Conservation (phyloP, 352 stramenopile genomes). For the Phytopythium chamaehyphon region DNA sequence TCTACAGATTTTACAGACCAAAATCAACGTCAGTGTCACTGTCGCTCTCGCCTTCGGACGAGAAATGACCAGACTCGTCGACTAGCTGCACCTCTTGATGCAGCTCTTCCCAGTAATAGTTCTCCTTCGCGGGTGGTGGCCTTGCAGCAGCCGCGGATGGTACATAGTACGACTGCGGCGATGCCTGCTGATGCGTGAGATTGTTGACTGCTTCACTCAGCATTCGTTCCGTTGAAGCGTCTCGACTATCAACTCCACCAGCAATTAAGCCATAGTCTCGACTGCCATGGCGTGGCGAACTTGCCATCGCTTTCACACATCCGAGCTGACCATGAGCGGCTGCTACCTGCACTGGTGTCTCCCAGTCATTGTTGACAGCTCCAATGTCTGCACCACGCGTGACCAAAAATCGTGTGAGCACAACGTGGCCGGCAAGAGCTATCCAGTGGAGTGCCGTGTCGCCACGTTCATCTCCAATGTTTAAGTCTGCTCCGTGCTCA, state of each 20-base stretch:
- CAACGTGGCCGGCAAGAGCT: slow-evolving; percentile 39
- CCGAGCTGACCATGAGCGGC: slow-evolving; percentile 37
- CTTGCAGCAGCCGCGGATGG: neutral
- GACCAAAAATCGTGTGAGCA: slow-evolving; percentile 34
- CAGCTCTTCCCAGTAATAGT: slow-evolving; percentile 61
- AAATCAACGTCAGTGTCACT: slow-evolving; percentile 9
- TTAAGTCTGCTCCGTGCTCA: slow-evolving; percentile 32
- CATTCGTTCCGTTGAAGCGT: neutral
- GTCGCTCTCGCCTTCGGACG: slow-evolving; percentile 54
- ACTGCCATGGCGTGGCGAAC: neutral
- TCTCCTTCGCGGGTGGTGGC: neutral
- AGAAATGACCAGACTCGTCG: slow-evolving; percentile 70
- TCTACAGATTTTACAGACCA: neutral
- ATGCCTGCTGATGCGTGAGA: slow-evolving; percentile 30
- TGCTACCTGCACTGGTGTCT: slow-evolving; percentile 47
- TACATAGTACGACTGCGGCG: slow-evolving; percentile 21
- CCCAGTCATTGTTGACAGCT: slow-evolving; percentile 54
- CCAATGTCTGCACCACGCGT: slow-evolving; percentile 39
- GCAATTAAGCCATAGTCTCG: slow-evolving; percentile 14
- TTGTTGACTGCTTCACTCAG: slow-evolving; percentile 27
- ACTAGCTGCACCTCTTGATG: slow-evolving; percentile 68
- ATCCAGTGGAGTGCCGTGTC: slow-evolving; percentile 70
- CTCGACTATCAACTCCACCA: slow-evolving; percentile 12
- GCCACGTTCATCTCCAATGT: slow-evolving; percentile 51
- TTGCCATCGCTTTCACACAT: slow-evolving; percentile 22